Conservation (phyloP, 2,329 filamentous ascomycete species). For the Fusarium sp. region DNA sequence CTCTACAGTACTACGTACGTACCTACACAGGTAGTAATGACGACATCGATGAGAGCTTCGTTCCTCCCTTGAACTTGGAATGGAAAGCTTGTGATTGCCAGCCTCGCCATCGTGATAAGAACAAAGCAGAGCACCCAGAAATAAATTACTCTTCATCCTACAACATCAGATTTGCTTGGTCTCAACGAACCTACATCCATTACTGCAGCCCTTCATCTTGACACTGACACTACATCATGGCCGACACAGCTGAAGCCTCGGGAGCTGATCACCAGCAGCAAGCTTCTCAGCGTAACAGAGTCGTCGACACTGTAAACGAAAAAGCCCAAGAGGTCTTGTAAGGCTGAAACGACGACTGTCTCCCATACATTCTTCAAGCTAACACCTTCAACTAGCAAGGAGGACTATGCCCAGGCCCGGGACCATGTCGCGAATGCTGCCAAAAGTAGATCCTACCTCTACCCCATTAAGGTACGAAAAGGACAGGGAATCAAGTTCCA, state of each 20-base stretch:
- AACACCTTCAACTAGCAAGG: conserved; percentile 57
- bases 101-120: conserved; percentile 10
- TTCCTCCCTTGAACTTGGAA: conserved; percentile 36
- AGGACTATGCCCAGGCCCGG: conserved; percentile 77
- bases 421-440: conserved; percentile 74
- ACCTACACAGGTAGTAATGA: conserved; percentile 23
- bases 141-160: not conserved
- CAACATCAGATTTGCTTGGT: not conserved
- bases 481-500: not conserved
- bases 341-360: not conserved
- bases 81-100: conserved; percentile 32
- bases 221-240: conserved; percentile 32
- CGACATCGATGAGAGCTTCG: conserved; percentile 37
- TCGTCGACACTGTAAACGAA: conserved; percentile 54
- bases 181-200: not conserved
- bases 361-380: conserved; percentile 9
- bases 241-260: conserved; percentile 41
- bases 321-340: conserved; percentile 65
- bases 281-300: conserved; percentile 44
- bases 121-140: not conserved
- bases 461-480: conserved; percentile 76
- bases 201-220: not conserved
- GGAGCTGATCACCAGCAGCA: conserved; percentile 34
- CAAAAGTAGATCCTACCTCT: conserved; percentile 82
- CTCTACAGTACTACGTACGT: not conserved